A percentile compares a stretch with the other conserved stretches of the same genome.
phyloP scores from a whole-genome alignment of 164 flowering plant species.

The Euptelea pleiosperma region DNA sequence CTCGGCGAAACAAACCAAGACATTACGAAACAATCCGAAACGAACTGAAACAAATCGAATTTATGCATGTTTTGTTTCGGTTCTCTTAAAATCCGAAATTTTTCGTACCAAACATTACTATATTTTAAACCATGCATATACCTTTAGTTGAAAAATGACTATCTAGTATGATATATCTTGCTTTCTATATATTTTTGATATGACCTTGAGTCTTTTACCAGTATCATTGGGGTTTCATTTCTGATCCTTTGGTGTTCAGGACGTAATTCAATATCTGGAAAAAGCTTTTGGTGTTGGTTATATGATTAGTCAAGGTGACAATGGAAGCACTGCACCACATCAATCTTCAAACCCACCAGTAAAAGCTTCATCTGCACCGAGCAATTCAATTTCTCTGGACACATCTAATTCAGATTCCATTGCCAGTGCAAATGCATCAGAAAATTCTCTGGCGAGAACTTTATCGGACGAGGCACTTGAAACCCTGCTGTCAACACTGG shows the following conservation, averaged over 20 bases:
- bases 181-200: not conserved
- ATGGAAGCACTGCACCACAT: constrained; percentile 44
- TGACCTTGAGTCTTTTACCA: not conserved
- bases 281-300: constrained; percentile 58
- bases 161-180: too few relatives aligned
- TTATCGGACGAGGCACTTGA: constrained; percentile 80
- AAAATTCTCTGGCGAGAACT: constrained; percentile 61
- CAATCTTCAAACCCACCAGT: constrained; percentile 39
- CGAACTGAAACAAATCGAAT: too few relatives aligned
- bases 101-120: too few relatives aligned
- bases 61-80: too few relatives aligned
- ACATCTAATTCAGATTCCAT: constrained; percentile 41
- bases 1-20: too few relatives aligned
- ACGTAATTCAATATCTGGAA: constrained; percentile 70
- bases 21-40: too few relatives aligned
- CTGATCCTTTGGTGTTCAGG: constrained; percentile 41
- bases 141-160: too few relatives aligned
- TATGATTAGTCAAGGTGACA: constrained; percentile 54
- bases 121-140: too few relatives aligned
- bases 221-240: constrained; percentile 1
- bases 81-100: too few relatives aligned
- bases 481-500: constrained; percentile 53
- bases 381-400: constrained; percentile 41
- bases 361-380: constrained; percentile 47
- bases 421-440: constrained; percentile 40